A percentile compares a stretch with the other conserved stretches of the same genome.
Conservation (phyloP, 192 early-diverging fungal genomes). For the Coemansia brasiliensis region DNA sequence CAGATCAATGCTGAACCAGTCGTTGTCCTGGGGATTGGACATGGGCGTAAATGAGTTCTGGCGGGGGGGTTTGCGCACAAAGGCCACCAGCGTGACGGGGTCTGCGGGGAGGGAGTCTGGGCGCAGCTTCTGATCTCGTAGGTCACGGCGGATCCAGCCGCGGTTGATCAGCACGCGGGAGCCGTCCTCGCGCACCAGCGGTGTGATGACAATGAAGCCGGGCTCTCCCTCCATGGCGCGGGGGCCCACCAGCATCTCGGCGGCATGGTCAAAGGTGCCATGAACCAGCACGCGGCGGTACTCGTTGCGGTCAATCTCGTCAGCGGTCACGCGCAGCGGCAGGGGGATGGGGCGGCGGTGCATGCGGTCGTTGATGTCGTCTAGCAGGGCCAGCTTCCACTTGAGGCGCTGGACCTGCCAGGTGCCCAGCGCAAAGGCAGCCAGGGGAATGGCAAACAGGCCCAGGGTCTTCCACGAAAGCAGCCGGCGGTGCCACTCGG, state of each 20-base stretch:
- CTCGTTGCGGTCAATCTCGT: conserved; percentile 63
- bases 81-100: conserved; percentile 65
- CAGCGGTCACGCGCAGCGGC: conserved; percentile 61
- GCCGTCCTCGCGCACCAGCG: conserved; percentile 70
- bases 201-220: conserved; percentile 76
- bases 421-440: conserved; percentile 68
- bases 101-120: conserved; percentile 56
- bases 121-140: conserved; percentile 59
- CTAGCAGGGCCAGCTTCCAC: conserved; percentile 86
- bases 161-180: conserved; percentile 79
- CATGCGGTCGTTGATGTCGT: conserved; percentile 61
- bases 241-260: conserved; percentile 84
- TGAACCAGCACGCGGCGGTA: conserved; percentile 73
- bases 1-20: conserved; percentile 84
- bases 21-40: conserved; percentile 63
- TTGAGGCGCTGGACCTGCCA: conserved; percentile 88
- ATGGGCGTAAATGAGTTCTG: conserved; percentile 63
- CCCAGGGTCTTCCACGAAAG: conserved; percentile 55
- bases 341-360: conserved; percentile 70
- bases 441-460: conserved; percentile 41
- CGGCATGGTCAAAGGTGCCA: conserved; percentile 68
- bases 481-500: conserved; percentile 46
- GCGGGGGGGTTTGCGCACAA: conserved; percentile 59
- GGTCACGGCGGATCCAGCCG: conserved; percentile 82
- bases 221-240: conserved; percentile 67